Base-by-base conservation (phyloP, 225 moss, liverwort and hornwort species). In the Antitrichia curtipendula region DNA sequence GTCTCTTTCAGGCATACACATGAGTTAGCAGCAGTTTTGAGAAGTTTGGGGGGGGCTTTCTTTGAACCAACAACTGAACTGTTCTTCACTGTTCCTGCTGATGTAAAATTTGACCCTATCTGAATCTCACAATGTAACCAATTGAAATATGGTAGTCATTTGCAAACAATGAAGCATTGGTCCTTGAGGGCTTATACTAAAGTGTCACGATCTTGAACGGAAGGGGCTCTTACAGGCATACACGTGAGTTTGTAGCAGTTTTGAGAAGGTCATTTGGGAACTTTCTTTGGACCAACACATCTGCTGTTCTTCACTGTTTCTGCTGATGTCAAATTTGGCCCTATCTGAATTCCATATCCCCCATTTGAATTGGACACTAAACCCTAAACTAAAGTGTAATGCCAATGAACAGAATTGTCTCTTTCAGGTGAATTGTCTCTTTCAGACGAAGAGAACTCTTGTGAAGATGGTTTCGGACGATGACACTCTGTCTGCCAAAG, bases 371-470 rank as follows among this genome's bases (percentile, higher is more conserved):
- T 36, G 15, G 36, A 53, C 53, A 36, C 53, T 53, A 36, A 60
- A 13, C 25, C 43, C 80, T 59, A 43, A 59, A 29, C 80, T 80
- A 20, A 58, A 59, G 31, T 20, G 43, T 43, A 21, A 31, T 22
- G 40, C 56, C 21, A 31, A 8, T 84, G 82, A 83, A 69, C 13
- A 65, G 50, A 75, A 68, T 50, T 36, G 66, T 78, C 78, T 88
- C 43, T 88, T 85, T 68, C 83, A 91, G 85, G 89, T 52, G 49
- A n/a, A n/a, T n/a, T n/a, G n/a, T n/a, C n/a, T n/a, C n/a, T n/a
- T n/a, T n/a, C 70, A 80, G 83, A 43, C 60, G 75, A 24, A 40
- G 87, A 85, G 24, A 75, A 82, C 66, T 84, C 76, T 79, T 60
- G 82, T 69, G 81, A 74, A 31, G 66, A 90, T 91, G 88, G 90